Evolutionary conservation across 148 eudicot genomes (phyloP), one percentile per base, ranked within the genome.

Genomic region (Silene uniflora): DNA sequence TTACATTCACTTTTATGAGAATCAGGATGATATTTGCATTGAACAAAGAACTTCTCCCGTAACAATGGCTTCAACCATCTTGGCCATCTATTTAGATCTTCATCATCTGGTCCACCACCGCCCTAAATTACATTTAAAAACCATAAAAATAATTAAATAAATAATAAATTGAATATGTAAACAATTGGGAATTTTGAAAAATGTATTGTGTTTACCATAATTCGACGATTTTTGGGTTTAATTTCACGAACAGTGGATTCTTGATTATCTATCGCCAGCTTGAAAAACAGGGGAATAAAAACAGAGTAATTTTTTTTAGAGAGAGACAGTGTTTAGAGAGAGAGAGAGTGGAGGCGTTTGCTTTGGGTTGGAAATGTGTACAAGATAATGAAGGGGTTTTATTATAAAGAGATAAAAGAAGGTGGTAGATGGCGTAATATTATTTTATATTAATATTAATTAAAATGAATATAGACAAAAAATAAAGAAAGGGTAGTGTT

Each of bases 1-100:
- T 93, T 93, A 68, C 98, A 93, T 81, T 93, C 98, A 62, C 92
- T 90, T 76, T 91, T 93, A 78, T 91, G 94, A 5, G 94, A 88
- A 80, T 88, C 91, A 0, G 95, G 88, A 21, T 93, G 98, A 19
- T 79, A 74, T 64, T 85, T 82, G 76, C 98, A 91, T 67, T 87
- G 94, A 74, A 80, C 90, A 61, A 93, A 93, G 86, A 91, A 93
- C 22, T 74, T 85, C 52, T 88, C 89, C 0, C 77, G 75, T 29
- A 93, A 44, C 55, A 93, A 62, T 61, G 91, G 89, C 67, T 90
- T 90, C 79, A 90, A 68, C 97, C 97, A 93, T 73, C 90, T 88
- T 12, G 98, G 98, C 96, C 98, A 93, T 42, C 82, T 61, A 58
- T 81, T 88, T 1, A 89, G 89, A 18, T 91, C 98, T 47, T 89